These are phyloP conservation scores for Tricholoma saponaceum DNA, from an alignment of 768 basidiomycete genomes.

Conservation along the genomic window DNA sequence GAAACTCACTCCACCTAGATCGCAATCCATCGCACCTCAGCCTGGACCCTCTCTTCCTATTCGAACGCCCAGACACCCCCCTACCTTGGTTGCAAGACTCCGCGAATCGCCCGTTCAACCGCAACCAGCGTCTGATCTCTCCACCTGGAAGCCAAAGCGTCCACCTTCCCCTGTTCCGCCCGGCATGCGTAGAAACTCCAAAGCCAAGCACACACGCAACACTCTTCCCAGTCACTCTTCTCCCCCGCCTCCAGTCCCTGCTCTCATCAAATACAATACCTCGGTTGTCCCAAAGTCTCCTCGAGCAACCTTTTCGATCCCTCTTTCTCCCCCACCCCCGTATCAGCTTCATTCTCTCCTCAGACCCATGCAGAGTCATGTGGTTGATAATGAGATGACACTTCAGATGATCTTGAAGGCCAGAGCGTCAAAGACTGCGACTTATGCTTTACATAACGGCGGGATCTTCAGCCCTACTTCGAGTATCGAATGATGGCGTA, in stretches of 20 bases:
- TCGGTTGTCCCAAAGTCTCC: background rate
- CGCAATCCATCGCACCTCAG: background rate
- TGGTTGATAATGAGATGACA: background rate
- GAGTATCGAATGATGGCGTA: background rate
- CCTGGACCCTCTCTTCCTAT: background rate
- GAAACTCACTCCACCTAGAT: background rate
- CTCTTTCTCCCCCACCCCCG: conserved; percentile 5
- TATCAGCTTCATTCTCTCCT: background rate
- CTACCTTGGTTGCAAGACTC: background rate
- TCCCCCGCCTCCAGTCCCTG: background rate
- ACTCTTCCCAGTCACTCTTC: background rate
- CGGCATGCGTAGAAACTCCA: conserved; percentile 1
- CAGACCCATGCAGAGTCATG: background rate
- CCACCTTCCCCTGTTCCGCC: conserved; percentile 15
- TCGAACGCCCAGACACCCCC: background rate
- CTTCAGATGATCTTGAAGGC: conserved; percentile 10
- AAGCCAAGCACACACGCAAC: conserved; percentile 5
- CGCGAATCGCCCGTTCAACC: background rate
- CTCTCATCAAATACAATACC: background rate
- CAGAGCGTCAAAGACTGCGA: conserved; percentile 14
- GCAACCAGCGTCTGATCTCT: background rate
- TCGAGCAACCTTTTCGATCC: background rate
- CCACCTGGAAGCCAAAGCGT: conserved; percentile 15
- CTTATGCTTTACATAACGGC: conserved; percentile 13
- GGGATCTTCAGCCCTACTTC: conserved; percentile 13